Evolutionary conservation across 805 yeast species (phyloP).

Genomic region (Suhomyces tanzawaensis): DNA sequence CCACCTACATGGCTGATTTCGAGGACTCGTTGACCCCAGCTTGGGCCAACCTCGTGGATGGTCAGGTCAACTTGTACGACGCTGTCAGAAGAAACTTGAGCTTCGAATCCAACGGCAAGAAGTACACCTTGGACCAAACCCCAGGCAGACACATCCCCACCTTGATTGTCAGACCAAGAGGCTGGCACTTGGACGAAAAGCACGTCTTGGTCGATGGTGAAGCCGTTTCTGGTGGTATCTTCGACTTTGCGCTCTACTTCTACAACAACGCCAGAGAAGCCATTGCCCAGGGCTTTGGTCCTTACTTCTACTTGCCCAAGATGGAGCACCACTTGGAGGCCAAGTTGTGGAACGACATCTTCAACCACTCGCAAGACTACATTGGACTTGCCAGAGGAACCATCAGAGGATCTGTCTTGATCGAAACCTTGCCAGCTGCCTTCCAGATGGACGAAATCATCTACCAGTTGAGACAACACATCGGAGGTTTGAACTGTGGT

Average conservation of each 20-base stretch:
- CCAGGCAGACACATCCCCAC: conserved; percentile 66
- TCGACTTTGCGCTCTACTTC: conserved; percentile 78
- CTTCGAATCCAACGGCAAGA: conserved; percentile 42
- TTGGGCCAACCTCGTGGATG: conserved; percentile 75
- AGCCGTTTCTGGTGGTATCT: conserved; percentile 72
- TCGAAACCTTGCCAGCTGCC: conserved; percentile 82
- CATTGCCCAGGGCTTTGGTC: conserved; percentile 66
- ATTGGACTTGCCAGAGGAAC: conserved; percentile 70
- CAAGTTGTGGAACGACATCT: conserved; percentile 78
- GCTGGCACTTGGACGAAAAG: conserved; percentile 80
- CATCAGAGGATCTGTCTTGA: conserved; percentile 75
- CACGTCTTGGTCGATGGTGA: conserved; percentile 71
- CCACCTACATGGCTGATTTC: conserved; percentile 83
- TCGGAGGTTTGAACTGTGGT: conserved; percentile 82
- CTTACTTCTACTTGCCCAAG: conserved; percentile 80
- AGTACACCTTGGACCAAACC: conserved; percentile 42
- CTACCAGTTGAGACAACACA: conserved; percentile 72
- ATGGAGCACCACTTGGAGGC: conserved; percentile 87
- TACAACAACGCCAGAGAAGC: conserved; percentile 69
- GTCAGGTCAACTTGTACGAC: conserved; percentile 76
- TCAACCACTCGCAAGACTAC: conserved; percentile 72
- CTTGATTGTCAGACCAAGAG: conserved; percentile 81
- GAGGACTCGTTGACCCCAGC: conserved; percentile 86
- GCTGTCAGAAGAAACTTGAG: conserved; percentile 66
- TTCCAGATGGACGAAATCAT: conserved; percentile 85